phyloP scores from a whole-genome alignment of 73 alveolate genomes.

The Effrenium voratum region DNA sequence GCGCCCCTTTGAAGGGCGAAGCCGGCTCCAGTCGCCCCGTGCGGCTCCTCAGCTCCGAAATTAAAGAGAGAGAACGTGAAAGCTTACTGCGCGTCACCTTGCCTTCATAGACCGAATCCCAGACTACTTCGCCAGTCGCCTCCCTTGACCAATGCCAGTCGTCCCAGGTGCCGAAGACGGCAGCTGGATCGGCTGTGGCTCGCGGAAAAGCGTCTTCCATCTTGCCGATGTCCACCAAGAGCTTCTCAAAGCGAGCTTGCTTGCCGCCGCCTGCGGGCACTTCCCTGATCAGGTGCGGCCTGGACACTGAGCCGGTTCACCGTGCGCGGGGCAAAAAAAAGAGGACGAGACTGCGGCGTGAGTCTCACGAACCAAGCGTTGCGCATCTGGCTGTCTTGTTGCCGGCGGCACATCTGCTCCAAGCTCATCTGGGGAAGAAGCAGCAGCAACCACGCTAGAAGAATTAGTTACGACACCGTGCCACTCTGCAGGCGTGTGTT shows the following conservation, averaged over 20 bases:
- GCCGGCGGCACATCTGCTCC: not conserved
- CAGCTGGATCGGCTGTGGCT: not conserved
- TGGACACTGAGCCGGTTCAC: not conserved
- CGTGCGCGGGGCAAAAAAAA: not conserved
- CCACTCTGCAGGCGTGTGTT: not conserved
- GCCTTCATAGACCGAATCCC: conserved; percentile 1
- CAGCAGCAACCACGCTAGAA: not conserved
- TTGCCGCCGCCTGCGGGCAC: not conserved
- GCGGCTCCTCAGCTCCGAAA: not conserved
- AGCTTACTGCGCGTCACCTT: no score
- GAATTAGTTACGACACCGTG: not conserved
- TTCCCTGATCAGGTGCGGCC: not conserved
- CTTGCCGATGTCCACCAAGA: not conserved
- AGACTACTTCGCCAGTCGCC: not conserved
- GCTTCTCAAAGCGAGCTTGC: not conserved
- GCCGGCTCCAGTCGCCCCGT: conserved; percentile 27
- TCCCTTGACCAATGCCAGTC: not conserved
- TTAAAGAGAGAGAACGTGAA: no score
- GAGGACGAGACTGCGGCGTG: not conserved
- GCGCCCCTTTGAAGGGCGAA: conserved; percentile 55
- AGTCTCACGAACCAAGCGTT: not conserved
- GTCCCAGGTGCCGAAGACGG: not conserved
- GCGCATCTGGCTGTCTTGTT: not conserved
- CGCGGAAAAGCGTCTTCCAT: not conserved
- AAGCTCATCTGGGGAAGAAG: not conserved